These are phyloP conservation scores for Quercus tomentella DNA, from an alignment of 331 rosid genomes.

Conservation along the genomic window DNA sequence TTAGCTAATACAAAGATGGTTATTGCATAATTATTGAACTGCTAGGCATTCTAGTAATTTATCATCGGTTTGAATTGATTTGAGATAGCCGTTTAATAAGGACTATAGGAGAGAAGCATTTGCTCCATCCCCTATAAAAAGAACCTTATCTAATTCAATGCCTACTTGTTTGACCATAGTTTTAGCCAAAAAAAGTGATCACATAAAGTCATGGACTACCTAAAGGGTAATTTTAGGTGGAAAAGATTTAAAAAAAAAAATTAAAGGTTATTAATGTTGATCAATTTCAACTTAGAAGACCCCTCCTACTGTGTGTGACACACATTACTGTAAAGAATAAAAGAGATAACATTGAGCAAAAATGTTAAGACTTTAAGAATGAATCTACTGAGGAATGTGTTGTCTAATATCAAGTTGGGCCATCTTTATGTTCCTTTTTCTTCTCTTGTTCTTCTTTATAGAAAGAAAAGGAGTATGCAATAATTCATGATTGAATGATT, in stretches of 20 bases:
- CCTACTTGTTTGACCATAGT: not conserved
- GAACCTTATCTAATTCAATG: not conserved
- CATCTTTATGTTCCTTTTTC: too few species aligned
- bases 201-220: not conserved
- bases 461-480: not conserved
- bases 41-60: constrained; percentile 5
- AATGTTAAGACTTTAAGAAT: too few species aligned
- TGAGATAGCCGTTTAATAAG: constrained; percentile 12
- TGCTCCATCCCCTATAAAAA: not conserved
- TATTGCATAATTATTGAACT: not conserved
- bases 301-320: too few species aligned
- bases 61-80: not conserved
- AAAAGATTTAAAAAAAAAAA: not conserved
- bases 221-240: not conserved
- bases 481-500: not conserved
- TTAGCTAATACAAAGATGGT: not conserved
- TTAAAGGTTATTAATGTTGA: too few species aligned
- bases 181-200: not conserved
- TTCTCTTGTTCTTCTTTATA: not conserved
- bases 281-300: too few species aligned
- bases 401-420: too few species aligned
- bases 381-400: too few species aligned
- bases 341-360: too few species aligned
- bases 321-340: too few species aligned
- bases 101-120: constrained; percentile 1